Conservation (phyloP, 441 rosid genomes). For the Croton setiger region DNA sequence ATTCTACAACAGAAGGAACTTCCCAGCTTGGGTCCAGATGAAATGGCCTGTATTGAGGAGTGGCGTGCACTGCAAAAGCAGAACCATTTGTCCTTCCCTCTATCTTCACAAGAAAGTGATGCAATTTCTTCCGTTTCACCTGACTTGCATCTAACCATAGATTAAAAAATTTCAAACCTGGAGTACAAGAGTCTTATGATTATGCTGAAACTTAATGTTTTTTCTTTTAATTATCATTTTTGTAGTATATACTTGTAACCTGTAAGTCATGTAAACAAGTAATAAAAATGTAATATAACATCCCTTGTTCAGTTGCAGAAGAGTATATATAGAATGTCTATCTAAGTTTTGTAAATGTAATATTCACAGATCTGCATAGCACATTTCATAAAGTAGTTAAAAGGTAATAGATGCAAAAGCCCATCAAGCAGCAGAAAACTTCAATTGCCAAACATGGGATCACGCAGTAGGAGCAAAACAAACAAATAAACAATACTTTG, state of each 20-base stretch:
- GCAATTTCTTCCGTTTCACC: conserved; percentile 14
- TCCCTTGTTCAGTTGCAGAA: conserved; percentile 10
- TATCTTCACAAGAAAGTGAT: conserved; percentile 20
- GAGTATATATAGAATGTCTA: not conserved
- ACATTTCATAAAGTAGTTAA: conserved; percentile 3
- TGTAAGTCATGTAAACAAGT: not conserved
- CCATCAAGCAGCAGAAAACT: not conserved
- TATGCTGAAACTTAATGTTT: not conserved
- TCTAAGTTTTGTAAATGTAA: not conserved
- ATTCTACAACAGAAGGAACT: conserved; percentile 37
- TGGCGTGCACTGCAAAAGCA: conserved; percentile 49
- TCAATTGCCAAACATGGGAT: not conserved
- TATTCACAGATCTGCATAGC: not conserved
- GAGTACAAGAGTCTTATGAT: conserved; percentile 10
- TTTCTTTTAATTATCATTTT: not conserved
- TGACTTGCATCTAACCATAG: conserved; percentile 34
- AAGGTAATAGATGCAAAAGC: not conserved
- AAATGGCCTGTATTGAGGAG: conserved; percentile 46
- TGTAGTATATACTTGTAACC: not conserved
- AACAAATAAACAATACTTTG: not conserved
- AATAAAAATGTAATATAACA: not conserved
- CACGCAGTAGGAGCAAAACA: not conserved
- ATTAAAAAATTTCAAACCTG: conserved; percentile 23
- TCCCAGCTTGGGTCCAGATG: conserved; percentile 40
- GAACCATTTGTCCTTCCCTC: conserved; percentile 14